Evolutionary conservation across 768 basidiomycete species (phyloP).

Genomic region (Calocybe indica): DNA sequence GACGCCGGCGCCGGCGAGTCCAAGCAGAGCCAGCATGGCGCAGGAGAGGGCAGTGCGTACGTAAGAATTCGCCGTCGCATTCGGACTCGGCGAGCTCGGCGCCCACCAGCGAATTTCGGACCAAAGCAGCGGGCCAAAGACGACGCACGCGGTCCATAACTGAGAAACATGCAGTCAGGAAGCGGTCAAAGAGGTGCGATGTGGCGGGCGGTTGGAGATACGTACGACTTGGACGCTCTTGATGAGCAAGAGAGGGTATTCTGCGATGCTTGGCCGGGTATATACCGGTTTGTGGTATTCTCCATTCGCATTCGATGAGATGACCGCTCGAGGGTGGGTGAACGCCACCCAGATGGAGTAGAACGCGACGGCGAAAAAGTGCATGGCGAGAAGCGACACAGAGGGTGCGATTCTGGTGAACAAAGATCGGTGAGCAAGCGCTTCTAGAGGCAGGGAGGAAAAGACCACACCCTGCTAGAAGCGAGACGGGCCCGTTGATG

Average conservation of each 20-base stretch:
- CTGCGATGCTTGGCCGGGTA: conserved; percentile 38
- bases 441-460: neutral
- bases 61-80: too few species aligned
- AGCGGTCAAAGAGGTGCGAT: neutral
- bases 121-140: conserved; percentile 86
- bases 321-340: conserved; percentile 36
- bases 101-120: conserved; percentile 78
- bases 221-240: conserved; percentile 68
- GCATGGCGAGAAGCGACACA: conserved; percentile 74
- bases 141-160: conserved; percentile 91
- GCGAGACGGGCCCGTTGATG: conserved; percentile 79
- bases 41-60: too few species aligned
- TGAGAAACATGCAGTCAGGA: conserved; percentile 18
- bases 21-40: too few species aligned
- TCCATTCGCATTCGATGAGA: conserved; percentile 8
- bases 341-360: conserved; percentile 93
- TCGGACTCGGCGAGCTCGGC: conserved; percentile 9
- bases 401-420: conserved; percentile 64
- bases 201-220: conserved; percentile 14
- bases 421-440: neutral
- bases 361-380: conserved; percentile 95
- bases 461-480: conserved; percentile 74
- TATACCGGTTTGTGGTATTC: conserved; percentile 30
- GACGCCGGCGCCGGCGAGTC: too few species aligned
- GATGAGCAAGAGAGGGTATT: conserved; percentile 64